Conservation (phyloP, 371 early-diverging fungal species). For the Mortierella sp. region DNA sequence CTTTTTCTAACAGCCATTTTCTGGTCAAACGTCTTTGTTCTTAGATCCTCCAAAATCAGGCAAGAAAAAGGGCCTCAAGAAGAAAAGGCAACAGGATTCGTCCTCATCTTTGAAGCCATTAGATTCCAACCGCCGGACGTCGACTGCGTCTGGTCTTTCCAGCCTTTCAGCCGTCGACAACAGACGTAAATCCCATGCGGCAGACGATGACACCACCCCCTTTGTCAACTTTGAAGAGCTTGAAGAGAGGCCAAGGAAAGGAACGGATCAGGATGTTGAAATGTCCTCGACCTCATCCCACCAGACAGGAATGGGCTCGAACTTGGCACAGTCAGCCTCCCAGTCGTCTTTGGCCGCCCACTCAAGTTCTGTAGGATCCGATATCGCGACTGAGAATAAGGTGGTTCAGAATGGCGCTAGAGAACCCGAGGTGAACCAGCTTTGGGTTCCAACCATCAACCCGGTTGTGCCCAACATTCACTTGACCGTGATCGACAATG, state of each 20-base stretch:
- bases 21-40: too few relatives aligned
- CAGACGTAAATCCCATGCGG: slow-evolving; percentile 45
- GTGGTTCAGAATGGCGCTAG: slow-evolving; percentile 57
- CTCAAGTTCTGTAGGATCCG: slow-evolving; percentile 34
- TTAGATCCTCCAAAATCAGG: not conserved
- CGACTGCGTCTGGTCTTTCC: slow-evolving; percentile 5
- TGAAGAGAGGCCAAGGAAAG: slow-evolving; percentile 45
- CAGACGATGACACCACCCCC: slow-evolving; percentile 53
- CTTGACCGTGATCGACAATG: slow-evolving; percentile 80
- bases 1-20: not conserved
- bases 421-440: slow-evolving; percentile 55
- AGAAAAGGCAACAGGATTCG: slow-evolving; percentile 13
- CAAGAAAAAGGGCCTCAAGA: slow-evolving; percentile 24
- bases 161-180: slow-evolving; percentile 9
- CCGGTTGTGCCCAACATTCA: slow-evolving; percentile 74
- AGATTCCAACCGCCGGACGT: slow-evolving; percentile 13
- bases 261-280: slow-evolving; percentile 34
- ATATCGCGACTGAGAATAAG: slow-evolving; percentile 40
- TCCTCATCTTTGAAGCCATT: not conserved
- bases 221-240: slow-evolving; percentile 57
- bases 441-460: slow-evolving; percentile 63
- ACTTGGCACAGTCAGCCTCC: not conserved
- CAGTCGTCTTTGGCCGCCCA: not conserved
- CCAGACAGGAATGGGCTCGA: not conserved
- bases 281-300: slow-evolving; percentile 23